Percentiles rank a stretch among this genome's conserved stretches.
Conservation (phyloP, 257 asterid species). For the Solanum peruvianum region DNA sequence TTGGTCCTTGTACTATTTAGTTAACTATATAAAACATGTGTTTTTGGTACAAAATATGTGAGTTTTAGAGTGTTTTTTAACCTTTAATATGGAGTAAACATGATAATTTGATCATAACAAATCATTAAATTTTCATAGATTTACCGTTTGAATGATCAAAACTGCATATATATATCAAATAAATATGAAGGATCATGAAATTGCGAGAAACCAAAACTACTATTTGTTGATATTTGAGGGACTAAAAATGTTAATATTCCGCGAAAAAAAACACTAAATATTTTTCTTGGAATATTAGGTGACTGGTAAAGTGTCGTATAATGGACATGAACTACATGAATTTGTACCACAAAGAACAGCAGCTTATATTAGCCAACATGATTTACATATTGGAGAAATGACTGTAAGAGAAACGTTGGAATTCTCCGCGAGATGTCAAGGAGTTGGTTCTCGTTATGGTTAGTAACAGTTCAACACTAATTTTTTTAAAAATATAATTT, state of each 20-base stretch:
- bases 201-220: background rate
- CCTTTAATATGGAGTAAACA: background rate
- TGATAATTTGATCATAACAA: background rate
- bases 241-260: background rate
- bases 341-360: conserved; percentile 55
- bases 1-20: background rate
- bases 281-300: conserved; percentile 8
- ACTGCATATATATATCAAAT: background rate
- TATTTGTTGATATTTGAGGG: background rate
- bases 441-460: conserved; percentile 71
- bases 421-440: conserved; percentile 67
- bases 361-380: conserved; percentile 61
- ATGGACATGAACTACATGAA: conserved; percentile 53
- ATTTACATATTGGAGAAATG: conserved; percentile 62
- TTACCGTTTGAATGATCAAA: background rate
- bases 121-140: background rate
- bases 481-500: background rate
- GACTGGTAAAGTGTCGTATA: conserved; percentile 48
- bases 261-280: background rate
- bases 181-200: background rate
- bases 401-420: conserved; percentile 68
- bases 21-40: background rate
- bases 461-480: background rate
- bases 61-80: background rate
- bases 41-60: background rate